Base-by-base conservation (phyloP, 768 basidiomycete species). In the Leccinum arenicola region DNA sequence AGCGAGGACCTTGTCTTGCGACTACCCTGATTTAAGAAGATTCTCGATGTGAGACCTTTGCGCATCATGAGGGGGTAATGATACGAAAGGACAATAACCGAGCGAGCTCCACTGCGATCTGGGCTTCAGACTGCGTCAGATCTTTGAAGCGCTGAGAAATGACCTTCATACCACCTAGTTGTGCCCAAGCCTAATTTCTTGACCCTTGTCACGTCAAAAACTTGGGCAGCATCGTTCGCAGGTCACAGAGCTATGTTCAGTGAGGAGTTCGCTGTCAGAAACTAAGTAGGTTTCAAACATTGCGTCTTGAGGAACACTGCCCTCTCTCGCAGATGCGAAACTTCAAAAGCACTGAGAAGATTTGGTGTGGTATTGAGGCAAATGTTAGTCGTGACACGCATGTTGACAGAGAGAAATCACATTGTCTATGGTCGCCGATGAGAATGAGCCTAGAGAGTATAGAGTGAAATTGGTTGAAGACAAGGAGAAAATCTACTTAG, bases 261-360 rank as follows among this genome's bases (percentile, higher is more conserved):
- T 91, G 11, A 71, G 68, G 35, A 93, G 83, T 64, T 82, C 72
- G 4, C 72, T 68, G 23, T 80, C 69, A 76, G 36, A 52, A 31
- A 35, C 35, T 10, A 12, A 15, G 23, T 27, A 3, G 9, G 33
- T 33, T 45, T 69, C 83, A 67, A 69, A 91, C 91, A 93, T 74
- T 93, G 91, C 0, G 69, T 90, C 65, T 89, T 73, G 8, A 93
- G 74, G 65, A 91, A 85, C 4, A 79, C 40, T 0, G 79, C 77
- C 38, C 72, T 65, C 11, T 70, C 66, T 2, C 71, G 73, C 15
- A 93, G 75, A 71, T 92, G 88, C 0, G 72, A 15, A 14, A 89
- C 67, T 66, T 92, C 89, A 78, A 93, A 93, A 25, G 93, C 82
- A 60, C 88, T 90, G 57, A 84, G 78, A 17, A 93, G 76, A n/a